A percentile compares a stretch with the other conserved stretches of the same genome.
Conservation (phyloP, 768 basidiomycete genomes). For the Mycena vulgaris region DNA sequence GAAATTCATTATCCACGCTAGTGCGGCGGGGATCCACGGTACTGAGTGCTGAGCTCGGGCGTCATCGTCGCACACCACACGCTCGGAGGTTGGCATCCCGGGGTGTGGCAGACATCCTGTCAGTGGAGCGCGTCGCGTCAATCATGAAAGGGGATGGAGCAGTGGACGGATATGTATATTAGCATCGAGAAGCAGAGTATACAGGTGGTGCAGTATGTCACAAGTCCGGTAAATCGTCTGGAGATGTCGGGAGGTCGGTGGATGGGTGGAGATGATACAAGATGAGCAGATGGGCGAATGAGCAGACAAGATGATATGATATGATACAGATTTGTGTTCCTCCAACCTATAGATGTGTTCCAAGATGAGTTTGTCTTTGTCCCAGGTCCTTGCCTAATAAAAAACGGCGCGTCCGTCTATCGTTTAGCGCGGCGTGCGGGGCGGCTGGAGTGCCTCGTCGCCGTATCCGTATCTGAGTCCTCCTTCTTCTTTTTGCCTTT, state of each 20-base stretch:
- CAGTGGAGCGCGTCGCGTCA: too few relatives aligned
- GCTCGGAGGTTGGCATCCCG: too few relatives aligned
- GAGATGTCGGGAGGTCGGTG: not conserved
- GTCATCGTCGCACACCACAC: too few relatives aligned
- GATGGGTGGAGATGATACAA: not conserved
- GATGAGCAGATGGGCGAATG: not conserved
- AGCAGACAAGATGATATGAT: slow-evolving; percentile 12
- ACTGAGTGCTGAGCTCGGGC: not conserved
- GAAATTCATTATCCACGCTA: not conserved
- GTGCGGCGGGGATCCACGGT: not conserved
- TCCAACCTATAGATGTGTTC: not conserved
- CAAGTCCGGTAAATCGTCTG: not conserved
- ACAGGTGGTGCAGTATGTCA: not conserved
- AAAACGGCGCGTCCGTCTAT: not conserved
- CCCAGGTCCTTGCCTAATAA: not conserved
- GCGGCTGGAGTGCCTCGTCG: slow-evolving; percentile 19
- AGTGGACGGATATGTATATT: too few relatives aligned
- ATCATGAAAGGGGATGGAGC: too few relatives aligned
- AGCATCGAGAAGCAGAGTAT: not conserved
- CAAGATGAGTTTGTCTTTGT: not conserved
- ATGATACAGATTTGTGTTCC: slow-evolving; percentile 26
- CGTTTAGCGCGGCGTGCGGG: slow-evolving; percentile 4
- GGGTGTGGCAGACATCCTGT: too few relatives aligned
- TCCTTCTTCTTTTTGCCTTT: slow-evolving; percentile 18
- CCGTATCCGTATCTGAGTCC: not conserved